phyloP scores from a whole-genome alignment of 345 rosid species.

The Brassica juncea region DNA sequence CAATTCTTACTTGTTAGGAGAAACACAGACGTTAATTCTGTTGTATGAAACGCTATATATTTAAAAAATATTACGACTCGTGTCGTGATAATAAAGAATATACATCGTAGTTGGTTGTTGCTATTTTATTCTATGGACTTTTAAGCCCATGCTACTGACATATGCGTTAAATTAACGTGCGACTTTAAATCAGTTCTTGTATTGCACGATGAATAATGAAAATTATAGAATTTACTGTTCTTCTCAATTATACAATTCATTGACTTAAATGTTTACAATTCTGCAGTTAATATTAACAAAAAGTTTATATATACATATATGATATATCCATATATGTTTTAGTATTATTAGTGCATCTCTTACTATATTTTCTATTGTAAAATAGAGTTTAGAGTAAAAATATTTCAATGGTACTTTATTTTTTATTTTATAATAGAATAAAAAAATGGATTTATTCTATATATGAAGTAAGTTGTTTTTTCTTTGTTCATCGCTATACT shows the following conservation, averaged over 20 bases:
- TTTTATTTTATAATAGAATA: no score
- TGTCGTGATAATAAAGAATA: conserved; percentile 27
- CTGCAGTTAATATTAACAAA: no score
- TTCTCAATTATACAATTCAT: background rate
- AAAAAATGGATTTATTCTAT: no score
- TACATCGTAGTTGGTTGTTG: conserved; percentile 14
- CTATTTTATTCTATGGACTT: background rate
- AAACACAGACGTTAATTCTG: background rate
- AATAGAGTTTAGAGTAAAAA: no score
- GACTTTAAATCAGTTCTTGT: conserved; percentile 6
- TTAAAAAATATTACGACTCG: background rate
- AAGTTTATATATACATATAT: no score
- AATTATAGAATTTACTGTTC: background rate
- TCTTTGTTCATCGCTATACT: no score
- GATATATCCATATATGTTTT: no score
- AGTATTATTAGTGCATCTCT: no score
- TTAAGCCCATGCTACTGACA: conserved; percentile 30
- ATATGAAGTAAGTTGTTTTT: no score
- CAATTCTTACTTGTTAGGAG: background rate
- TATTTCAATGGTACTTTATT: no score
- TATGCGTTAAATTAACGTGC: conserved; percentile 19
- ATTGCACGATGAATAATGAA: background rate
- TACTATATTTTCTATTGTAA: no score
- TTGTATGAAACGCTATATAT: background rate
- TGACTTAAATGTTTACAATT: no score